Conservation (phyloP, 345 rosid genomes). For the Salix viminalis region DNA sequence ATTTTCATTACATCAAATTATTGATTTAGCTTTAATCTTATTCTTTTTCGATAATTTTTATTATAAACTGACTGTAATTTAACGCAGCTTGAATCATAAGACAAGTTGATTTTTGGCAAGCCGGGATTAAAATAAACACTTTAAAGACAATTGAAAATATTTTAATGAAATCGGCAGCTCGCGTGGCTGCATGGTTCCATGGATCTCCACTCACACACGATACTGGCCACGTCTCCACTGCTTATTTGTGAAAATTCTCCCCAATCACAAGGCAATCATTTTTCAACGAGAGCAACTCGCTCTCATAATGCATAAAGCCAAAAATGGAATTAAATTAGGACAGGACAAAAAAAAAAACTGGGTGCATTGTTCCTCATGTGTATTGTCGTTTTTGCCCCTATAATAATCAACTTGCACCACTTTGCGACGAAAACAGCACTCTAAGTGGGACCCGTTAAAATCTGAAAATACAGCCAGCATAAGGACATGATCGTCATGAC, state of each 20-base stretch:
- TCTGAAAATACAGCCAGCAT: neutral
- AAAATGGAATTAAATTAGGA: neutral
- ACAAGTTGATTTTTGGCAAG: too few relatives aligned
- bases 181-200: too few relatives aligned
- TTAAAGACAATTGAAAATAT: too few relatives aligned
- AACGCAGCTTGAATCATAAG: too few relatives aligned
- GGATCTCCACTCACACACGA: neutral
- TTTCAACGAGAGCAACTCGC: too few relatives aligned
- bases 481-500: constrained; percentile 3
- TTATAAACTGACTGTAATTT: too few relatives aligned
- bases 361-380: neutral
- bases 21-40: too few relatives aligned
- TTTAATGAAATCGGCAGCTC: too few relatives aligned
- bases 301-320: too few relatives aligned
- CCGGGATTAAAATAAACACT: too few relatives aligned
- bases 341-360: neutral
- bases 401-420: neutral
- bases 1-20: too few relatives aligned
- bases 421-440: neutral
- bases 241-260: neutral
- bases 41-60: too few relatives aligned
- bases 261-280: neutral
- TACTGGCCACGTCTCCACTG: neutral
- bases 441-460: neutral
- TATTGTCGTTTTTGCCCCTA: constrained; percentile 13